Percentiles rank a stretch among this genome's conserved stretches.
Evolutionary conservation across 768 basidiomycete genomes (phyloP).

Genomic region (Lactifluus hygrophoroides): DNA sequence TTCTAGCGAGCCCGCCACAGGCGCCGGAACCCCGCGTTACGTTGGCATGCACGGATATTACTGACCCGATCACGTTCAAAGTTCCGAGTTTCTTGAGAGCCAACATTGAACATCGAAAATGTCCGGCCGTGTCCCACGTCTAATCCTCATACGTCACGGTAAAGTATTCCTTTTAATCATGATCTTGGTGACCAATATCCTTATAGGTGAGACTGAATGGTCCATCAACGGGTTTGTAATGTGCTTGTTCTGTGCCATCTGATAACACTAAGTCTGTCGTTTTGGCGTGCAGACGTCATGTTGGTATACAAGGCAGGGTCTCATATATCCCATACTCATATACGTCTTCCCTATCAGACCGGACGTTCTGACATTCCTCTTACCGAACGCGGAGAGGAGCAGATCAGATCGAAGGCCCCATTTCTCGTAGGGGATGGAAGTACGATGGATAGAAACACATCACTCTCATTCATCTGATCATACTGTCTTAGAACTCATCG

Average conservation of each 20-base stretch:
- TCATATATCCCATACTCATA: constrained; percentile 1
- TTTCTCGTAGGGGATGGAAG: constrained; percentile 70
- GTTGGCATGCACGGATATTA: too few species aligned
- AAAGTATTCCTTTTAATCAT: background rate
- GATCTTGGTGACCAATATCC: background rate
- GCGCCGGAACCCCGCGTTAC: too few species aligned
- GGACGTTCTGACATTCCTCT: constrained; percentile 84
- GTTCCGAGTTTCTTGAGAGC: background rate
- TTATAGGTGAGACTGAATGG: constrained; percentile 88
- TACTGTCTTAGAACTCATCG: constrained; percentile 49
- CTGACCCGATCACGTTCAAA: too few species aligned
- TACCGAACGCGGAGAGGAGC: constrained; percentile 63
- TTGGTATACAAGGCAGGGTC: constrained; percentile 26
- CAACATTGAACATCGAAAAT: background rate
- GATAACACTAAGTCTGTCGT: background rate
- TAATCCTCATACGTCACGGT: constrained; percentile 50
- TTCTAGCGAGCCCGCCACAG: too few species aligned
- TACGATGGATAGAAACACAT: constrained; percentile 31
- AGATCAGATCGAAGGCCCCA: constrained; percentile 55
- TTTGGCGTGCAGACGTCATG: constrained; percentile 45
- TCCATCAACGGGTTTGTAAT: constrained; percentile 65
- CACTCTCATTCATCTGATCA: background rate
- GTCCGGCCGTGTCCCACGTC: constrained; percentile 35
- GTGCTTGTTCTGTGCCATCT: background rate
- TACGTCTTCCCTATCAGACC: constrained; percentile 43